Evolutionary conservation across 2,329 filamentous ascomycete species (phyloP).

Genomic region (Hymenoscyphus linearis): DNA sequence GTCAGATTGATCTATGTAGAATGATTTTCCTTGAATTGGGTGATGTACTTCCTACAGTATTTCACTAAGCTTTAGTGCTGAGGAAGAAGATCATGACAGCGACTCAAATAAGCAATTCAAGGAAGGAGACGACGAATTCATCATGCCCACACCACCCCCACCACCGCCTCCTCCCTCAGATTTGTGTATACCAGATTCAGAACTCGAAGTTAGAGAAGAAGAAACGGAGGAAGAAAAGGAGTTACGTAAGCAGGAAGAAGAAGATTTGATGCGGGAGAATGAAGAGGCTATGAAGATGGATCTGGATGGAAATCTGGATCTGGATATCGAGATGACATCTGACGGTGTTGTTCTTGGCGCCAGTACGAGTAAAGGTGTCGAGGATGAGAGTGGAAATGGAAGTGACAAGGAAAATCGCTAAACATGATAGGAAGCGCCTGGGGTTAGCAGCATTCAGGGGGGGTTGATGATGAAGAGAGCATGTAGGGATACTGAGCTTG

Average conservation of each 20-base stretch:
- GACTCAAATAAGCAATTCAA: constrained; percentile 29
- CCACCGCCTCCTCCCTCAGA: constrained; percentile 25
- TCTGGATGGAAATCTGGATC: constrained; percentile 14
- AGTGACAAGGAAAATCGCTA: not conserved
- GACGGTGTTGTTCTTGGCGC: too few species aligned
- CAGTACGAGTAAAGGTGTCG: too few species aligned
- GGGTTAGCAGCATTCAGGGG: too few species aligned
- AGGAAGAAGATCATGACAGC: constrained; percentile 23
- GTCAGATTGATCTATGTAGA: too few species aligned
- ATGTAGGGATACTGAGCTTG: too few species aligned
- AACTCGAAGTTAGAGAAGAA: constrained; percentile 9
- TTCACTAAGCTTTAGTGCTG: too few species aligned
- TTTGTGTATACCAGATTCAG: constrained; percentile 5
- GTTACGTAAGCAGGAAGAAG: constrained; percentile 24
- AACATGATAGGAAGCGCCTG: too few species aligned
- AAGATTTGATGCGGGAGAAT: constrained; percentile 30
- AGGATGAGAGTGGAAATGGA: not conserved
- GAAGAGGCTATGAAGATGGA: constrained; percentile 29
- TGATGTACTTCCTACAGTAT: too few species aligned
- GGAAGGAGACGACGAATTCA: constrained; percentile 18
- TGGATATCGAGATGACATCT: too few species aligned
- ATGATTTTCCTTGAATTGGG: too few species aligned
- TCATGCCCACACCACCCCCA: constrained; percentile 27
- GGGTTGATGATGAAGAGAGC: too few species aligned
- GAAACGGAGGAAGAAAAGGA: constrained; percentile 24